Conservation (phyloP, 345 rosid genomes). For the Odontarrhena argentea region DNA sequence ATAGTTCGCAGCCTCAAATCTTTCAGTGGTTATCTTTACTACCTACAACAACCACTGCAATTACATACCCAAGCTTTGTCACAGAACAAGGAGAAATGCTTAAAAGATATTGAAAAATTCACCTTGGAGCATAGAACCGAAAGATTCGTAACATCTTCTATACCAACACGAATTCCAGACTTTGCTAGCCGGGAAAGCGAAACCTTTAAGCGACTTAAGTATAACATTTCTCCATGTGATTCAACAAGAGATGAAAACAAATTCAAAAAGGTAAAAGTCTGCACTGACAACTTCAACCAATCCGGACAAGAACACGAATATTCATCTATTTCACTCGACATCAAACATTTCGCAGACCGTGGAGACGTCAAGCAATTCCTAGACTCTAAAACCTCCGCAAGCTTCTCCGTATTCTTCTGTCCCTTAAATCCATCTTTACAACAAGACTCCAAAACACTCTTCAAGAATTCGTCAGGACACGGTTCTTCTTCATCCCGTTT, state of each 20-base stretch:
- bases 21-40: slow-evolving; percentile 52
- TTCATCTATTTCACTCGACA: slow-evolving; percentile 41
- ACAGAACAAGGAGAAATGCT: background rate
- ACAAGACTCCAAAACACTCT: slow-evolving; percentile 51
- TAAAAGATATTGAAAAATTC: slow-evolving; percentile 20
- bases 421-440: slow-evolving; percentile 49
- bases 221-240: slow-evolving; percentile 46
- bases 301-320: slow-evolving; percentile 64
- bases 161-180: slow-evolving; percentile 53
- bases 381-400: slow-evolving; percentile 64
- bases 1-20: slow-evolving; percentile 40
- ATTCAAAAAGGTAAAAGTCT: slow-evolving; percentile 68
- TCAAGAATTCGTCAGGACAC: slow-evolving; percentile 47
- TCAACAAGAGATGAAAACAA: slow-evolving; percentile 54
- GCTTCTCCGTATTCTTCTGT: slow-evolving; percentile 55
- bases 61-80: slow-evolving; percentile 18
- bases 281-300: slow-evolving; percentile 71
- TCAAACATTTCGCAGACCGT: slow-evolving; percentile 52
- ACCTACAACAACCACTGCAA: slow-evolving; percentile 54
- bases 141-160: slow-evolving; percentile 67
- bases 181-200: slow-evolving; percentile 52
- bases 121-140: slow-evolving; percentile 80
- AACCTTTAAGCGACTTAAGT: slow-evolving; percentile 46
- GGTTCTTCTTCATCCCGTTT: slow-evolving; percentile 50
- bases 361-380: slow-evolving; percentile 65